Evolutionary conservation across 106 monocot genomes (phyloP).

Genomic region (Dactylorhiza incarnata): DNA sequence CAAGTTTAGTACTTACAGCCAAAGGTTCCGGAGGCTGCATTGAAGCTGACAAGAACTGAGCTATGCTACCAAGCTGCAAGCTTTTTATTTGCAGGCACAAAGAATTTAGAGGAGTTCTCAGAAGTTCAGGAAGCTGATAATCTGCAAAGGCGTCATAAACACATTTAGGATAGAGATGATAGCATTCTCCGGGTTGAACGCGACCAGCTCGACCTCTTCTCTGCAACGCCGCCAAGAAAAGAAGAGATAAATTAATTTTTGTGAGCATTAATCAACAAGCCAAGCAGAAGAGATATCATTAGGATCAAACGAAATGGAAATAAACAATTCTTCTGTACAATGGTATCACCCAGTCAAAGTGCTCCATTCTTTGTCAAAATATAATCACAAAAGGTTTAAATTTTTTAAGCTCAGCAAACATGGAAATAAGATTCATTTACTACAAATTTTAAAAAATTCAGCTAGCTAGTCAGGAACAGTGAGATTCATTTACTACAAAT

Average conservation of each 20-base stretch:
- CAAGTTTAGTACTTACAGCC: constrained; percentile 47
- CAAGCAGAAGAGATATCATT: not conserved
- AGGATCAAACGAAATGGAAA: not conserved
- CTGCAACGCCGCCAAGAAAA: constrained; percentile 28
- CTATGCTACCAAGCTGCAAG: constrained; percentile 86
- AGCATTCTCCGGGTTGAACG: constrained; percentile 95
- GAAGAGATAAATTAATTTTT: not conserved
- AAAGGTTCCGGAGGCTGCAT: constrained; percentile 88
- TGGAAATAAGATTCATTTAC: not conserved
- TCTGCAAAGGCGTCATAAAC: constrained; percentile 97
- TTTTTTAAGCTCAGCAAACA: not conserved
- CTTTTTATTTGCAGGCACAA: constrained; percentile 96
- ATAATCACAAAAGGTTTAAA: not conserved
- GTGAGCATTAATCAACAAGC: not conserved
- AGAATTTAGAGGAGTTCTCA: constrained; percentile 95
- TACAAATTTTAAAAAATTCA: not conserved
- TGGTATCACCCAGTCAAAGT: not conserved
- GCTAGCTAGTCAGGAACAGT: not conserved
- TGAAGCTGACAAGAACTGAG: constrained; percentile 85
- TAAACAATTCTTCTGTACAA: not conserved
- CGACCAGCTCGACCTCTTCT: constrained; percentile 99
- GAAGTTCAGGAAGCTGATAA: constrained; percentile 95
- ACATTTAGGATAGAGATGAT: constrained; percentile 97
- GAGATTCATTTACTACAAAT: not conserved
- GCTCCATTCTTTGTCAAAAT: not conserved